phyloP scores from a whole-genome alignment of 2,329 filamentous ascomycete genomes.

The Aspergillus candidus region DNA sequence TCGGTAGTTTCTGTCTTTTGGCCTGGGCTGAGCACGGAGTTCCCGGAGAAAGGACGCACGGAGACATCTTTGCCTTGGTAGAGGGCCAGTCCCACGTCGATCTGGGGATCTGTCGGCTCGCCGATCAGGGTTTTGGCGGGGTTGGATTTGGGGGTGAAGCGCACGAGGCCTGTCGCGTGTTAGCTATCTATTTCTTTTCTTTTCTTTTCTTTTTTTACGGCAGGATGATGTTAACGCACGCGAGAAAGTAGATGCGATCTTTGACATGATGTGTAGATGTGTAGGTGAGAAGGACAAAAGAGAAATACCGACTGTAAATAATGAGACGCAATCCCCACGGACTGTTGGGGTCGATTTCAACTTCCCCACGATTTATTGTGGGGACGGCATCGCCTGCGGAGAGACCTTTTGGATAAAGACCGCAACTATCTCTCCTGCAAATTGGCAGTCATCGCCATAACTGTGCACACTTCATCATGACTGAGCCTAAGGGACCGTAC shows the following conservation, averaged over 20 bases:
- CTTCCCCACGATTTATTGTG: slow-evolving; percentile 7
- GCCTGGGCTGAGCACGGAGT: slow-evolving; percentile 53
- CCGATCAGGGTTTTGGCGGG: slow-evolving; percentile 49
- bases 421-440: too few relatives aligned
- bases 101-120: slow-evolving; percentile 46
- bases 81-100: slow-evolving; percentile 55
- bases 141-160: slow-evolving; percentile 51
- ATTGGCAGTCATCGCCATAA: not conserved
- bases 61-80: slow-evolving; percentile 52
- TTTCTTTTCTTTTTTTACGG: too few relatives aligned
- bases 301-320: not conserved
- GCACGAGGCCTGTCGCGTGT: slow-evolving; percentile 49
- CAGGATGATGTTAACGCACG: slow-evolving; percentile 17
- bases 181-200: not conserved
- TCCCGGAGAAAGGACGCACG: slow-evolving; percentile 53
- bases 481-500: slow-evolving; percentile 50
- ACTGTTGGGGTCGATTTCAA: not conserved
- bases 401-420: too few relatives aligned
- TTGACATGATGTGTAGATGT: slow-evolving; percentile 23
- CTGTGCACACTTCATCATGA: slow-evolving; percentile 15
- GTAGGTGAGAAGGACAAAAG: not conserved
- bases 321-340: not conserved
- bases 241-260: slow-evolving; percentile 34
- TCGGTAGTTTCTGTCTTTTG: slow-evolving; percentile 41
- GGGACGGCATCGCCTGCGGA: slow-evolving; percentile 3